Base-by-base conservation (phyloP, 2,329 filamentous ascomycete genomes). In the Apiospora malaysiana region DNA sequence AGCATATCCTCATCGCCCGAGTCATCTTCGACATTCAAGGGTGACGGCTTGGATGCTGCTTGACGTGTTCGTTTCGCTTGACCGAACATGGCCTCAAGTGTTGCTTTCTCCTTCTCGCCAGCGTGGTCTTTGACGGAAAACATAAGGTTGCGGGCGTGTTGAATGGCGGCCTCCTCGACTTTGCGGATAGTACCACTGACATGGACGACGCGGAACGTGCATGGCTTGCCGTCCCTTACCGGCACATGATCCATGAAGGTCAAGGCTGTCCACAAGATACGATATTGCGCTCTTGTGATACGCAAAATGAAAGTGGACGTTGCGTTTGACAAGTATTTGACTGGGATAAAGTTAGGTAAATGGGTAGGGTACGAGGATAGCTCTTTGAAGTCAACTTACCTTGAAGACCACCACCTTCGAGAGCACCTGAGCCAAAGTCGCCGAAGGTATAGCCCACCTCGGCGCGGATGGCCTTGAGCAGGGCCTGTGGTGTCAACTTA, bases 171-270 rank as follows among this genome's bases (percentile, higher is more conserved):
- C 79, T 97, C 91, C 81, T 98, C 95, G 2, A 91, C 92, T 81
- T 97, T 97, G 76, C 91, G 92, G 77, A 99, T 97, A 3, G 96
- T 99, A 21, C 95, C 96, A 74, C 93, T 96, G 18, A 98, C 94
- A 72, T 93, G 88, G 8, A 97, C 89, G 18, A 99, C 94, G 65
- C 92, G 90, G 73, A 97, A 93, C 1, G 95, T 91, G 77, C 95
- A 97, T 0, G 89, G 85, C 71, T 87, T 85, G 32, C 89, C 88
- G 78, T 85, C 86, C 71, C 82, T 86, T 2, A 87, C 81, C 9
- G 90, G 94, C 0, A 98, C 83, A 21, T 83, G 86, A 27, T 91
- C 91, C 85, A 96, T 92, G 75, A 94, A 93, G 0, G 94, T 93
- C 69, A 99, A 84, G 0, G 94, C 93, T 0, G 94, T 91, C 96